Percentiles rank a stretch among this genome's conserved stretches.
Conservation (phyloP, 805 yeast species). For the Priceomyces castillae region DNA sequence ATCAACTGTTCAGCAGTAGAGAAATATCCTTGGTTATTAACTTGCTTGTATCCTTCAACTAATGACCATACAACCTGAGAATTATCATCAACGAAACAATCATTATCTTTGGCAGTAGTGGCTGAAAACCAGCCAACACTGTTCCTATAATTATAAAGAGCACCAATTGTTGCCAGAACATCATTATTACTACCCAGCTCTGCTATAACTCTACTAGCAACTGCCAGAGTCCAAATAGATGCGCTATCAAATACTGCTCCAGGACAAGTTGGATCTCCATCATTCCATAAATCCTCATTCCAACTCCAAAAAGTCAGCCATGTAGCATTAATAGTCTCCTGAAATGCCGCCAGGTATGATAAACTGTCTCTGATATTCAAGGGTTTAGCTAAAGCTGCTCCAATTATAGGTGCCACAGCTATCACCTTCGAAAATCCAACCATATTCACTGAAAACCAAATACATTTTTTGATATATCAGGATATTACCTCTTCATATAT, state of each 20-base stretch:
- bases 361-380: not conserved
- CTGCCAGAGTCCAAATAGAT: constrained; percentile 19
- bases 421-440: too few relatives aligned
- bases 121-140: constrained; percentile 17
- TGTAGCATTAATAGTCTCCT: constrained; percentile 9
- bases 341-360: not conserved
- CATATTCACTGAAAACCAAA: too few relatives aligned
- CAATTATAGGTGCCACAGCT: constrained; percentile 7
- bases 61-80: constrained; percentile 19
- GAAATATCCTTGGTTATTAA: constrained; percentile 11
- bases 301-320: constrained; percentile 19
- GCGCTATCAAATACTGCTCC: constrained; percentile 6
- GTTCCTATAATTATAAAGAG: constrained; percentile 6
- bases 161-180: constrained; percentile 7
- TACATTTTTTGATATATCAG: too few relatives aligned
- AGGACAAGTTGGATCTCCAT: constrained; percentile 10
- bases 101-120: constrained; percentile 12
- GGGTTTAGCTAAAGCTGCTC: not conserved
- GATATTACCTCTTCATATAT: too few relatives aligned
- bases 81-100: constrained; percentile 21
- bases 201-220: constrained; percentile 12
- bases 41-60: constrained; percentile 14
- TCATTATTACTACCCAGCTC: not conserved
- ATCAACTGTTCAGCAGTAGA: constrained; percentile 11
- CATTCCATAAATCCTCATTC: constrained; percentile 11